Evolutionary conservation across 2,329 filamentous ascomycete genomes (phyloP), one percentile per base, ranked within the genome.

Genomic region (Phaeosphaeria sp.): DNA sequence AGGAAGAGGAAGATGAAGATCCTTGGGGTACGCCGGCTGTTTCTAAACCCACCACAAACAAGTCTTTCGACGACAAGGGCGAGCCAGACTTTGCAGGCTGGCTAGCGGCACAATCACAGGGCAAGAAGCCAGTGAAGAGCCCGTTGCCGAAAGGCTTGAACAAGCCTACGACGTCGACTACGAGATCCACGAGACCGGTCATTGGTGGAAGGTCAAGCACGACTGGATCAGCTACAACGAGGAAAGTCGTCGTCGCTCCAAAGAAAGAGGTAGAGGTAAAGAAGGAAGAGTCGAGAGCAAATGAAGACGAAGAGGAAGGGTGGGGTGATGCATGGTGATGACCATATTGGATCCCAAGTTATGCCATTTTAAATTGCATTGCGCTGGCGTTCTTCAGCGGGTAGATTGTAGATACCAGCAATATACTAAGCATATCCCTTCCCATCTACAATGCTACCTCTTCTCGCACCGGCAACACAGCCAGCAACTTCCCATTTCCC

Each of bases 51-150:
- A 52, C 74, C 6, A 69, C 81, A 54, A 72, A 27, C 79, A 84
- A 71, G 6, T 84, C 89, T 0, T 94, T 90, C 63, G 91, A 94
- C 58, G 93, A 97, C 66, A 88, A 90, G 23, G 89, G 89, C 2
- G 94, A 99, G 75, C 94, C 94, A 0, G 95, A 98, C 76, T 98
- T 99, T 77, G 94, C 93, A 5, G 93, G 93, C 5, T 98, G 95
- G 93, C 78, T 98, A 21, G 93, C 92, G 13, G 93, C 93, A 13
- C 92, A 97, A 74, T 87, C 90, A 6, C 85, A 89, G 62, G 86
- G 90, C 62, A 97, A 96, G 80, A 83, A 83, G 69, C 76, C 57
- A 52, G 73, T 55, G 1, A 84, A 84, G 67, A 95, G 91, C 64
- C 80, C 89, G 2, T 74, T 98, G 54, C 93, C 94, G 0, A 99